Conservation (phyloP, 2,329 filamentous ascomycete species). For the Pezicula carpinea region DNA sequence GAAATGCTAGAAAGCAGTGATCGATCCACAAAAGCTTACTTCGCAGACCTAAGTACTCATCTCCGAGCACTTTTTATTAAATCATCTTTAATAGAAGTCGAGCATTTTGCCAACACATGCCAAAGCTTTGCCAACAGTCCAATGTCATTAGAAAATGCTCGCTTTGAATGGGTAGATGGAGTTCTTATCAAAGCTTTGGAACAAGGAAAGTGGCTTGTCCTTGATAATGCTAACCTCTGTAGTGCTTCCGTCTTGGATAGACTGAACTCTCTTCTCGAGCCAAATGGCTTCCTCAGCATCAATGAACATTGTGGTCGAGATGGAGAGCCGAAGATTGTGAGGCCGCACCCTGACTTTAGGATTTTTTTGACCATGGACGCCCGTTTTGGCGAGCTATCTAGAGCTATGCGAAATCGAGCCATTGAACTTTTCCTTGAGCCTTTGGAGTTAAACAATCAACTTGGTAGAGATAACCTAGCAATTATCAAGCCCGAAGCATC, state of each 20-base stretch:
- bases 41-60: conserved; percentile 25
- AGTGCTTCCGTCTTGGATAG: conserved; percentile 91
- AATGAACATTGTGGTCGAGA: conserved; percentile 87
- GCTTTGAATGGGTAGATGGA: conserved; percentile 95
- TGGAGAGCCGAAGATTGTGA: conserved; percentile 74
- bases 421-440: conserved; percentile 77
- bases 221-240: conserved; percentile 97
- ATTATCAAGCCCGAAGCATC: conserved; percentile 17
- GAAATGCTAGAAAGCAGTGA: conserved; percentile 37
- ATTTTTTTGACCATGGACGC: conserved; percentile 94
- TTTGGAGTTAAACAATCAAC: conserved; percentile 1
- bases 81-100: conserved; percentile 36
- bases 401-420: conserved; percentile 94
- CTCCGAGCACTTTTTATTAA: conserved; percentile 26
- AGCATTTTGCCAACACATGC: conserved; percentile 18
- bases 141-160: conserved; percentile 62
- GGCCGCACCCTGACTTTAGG: conserved; percentile 80
- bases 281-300: conserved; percentile 79
- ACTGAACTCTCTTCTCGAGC: conserved; percentile 90
- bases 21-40: conserved; percentile 14
- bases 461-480: not conserved
- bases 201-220: conserved; percentile 83
- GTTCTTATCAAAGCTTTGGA: conserved; percentile 84
- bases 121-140: conserved; percentile 45
- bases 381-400: conserved; percentile 84